phyloP scores from a whole-genome alignment of 163 green algal species.

The Prototheca cutis region DNA sequence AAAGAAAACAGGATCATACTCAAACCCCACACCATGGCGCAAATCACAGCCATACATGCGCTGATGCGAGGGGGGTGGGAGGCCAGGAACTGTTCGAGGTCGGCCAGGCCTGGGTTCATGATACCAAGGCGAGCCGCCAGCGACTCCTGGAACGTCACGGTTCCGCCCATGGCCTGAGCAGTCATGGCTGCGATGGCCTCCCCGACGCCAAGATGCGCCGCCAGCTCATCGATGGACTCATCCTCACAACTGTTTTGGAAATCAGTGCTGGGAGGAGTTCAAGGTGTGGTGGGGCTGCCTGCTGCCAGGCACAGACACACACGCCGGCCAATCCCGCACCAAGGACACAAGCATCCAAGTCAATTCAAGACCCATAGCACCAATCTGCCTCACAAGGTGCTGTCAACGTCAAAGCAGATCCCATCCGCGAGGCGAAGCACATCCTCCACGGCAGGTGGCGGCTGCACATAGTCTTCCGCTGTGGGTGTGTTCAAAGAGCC shows the following conservation, averaged over 20 bases:
- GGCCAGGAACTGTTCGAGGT: conserved; percentile 67
- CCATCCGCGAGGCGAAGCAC: conserved; percentile 45
- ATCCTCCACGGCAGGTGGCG: conserved; percentile 4
- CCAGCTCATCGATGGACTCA: conserved; percentile 98
- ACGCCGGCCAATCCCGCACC: no score
- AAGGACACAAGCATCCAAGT: no score
- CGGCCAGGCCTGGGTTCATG: conserved; percentile 57
- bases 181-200: conserved; percentile 76
- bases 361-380: no score
- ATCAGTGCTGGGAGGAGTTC: no score
- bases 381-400: conserved; percentile 80
- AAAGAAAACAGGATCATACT: no score
- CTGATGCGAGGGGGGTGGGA: conserved; percentile 61
- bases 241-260: conserved; percentile 85
- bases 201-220: conserved; percentile 76
- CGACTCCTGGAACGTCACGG: conserved; percentile 84
- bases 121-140: conserved; percentile 69
- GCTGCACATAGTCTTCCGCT: no score
- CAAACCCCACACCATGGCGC: no score
- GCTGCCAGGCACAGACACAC: no score
- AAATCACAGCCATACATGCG: no score
- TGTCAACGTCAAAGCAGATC: conserved; percentile 96
- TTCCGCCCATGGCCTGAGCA: conserved; percentile 82
- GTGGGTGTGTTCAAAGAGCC: no score
- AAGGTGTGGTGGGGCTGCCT: no score